Evolutionary conservation across 345 rosid genomes (phyloP), one percentile per base, ranked within the genome.

Genomic region (Acer negundo): DNA sequence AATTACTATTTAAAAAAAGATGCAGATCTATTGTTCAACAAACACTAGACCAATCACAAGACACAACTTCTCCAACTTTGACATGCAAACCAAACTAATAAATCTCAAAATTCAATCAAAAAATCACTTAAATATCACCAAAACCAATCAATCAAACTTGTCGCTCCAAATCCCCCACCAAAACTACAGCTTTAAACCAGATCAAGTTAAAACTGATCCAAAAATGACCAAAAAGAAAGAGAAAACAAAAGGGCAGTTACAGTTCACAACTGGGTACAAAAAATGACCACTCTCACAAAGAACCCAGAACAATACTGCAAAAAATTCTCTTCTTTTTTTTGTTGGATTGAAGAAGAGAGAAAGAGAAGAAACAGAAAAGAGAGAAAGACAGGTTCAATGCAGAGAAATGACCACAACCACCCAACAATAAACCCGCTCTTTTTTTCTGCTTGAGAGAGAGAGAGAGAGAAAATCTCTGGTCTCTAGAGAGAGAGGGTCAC

Each of bases 351-450:
- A 8, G 64, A 70, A 75, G 22, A 75, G 78, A 62, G 56, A 20
- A 63, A 20, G 19, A 11, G 13, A 8, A 13, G 7, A 72, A 72
- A n/a, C 22, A 72, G 9, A 13, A 22, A 74, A 47, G 23, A 61
- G 11, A 19, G 53, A 46, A 11, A 69, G 75, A 75, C 64, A 42
- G 58, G 58, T 61, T 17, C 44, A 62, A 75, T 49, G 17, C 24
- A 53, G 75, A 86, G 85, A 80, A 82, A 82, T 75, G 78, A 82
- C 83, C 86, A 83, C 84, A 86, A 86, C 85, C 69, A 86, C 73
- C 70, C 85, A 84, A 78, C 89, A 75, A 82, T 63, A 82, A 86
- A 86, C 84, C 79, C 85, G 89, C 80, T 86, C 89, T 86, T 19
- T 44, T 8, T 42, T 74, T 49, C 3, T 46, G 46, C 46, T 42